Conservation (phyloP, 164 flowering plant species). For the Buxus sempervirens region DNA sequence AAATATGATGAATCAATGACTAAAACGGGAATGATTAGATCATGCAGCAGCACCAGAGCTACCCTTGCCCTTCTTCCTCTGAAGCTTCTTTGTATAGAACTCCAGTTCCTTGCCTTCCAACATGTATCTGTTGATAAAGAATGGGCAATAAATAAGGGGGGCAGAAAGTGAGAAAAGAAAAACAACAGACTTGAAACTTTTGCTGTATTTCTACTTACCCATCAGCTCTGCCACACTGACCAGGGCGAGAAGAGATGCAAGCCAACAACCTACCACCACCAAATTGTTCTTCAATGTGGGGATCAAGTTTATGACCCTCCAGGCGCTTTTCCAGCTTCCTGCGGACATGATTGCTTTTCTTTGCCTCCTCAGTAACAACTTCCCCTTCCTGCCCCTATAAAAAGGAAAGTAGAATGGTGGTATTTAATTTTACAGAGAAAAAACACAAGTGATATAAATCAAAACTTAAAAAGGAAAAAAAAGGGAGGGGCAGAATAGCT, state of each 20-base stretch:
- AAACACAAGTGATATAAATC: background rate
- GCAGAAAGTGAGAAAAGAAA: background rate
- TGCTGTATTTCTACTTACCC: conserved; percentile 12
- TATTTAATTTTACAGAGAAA: background rate
- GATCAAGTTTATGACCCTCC: conserved; percentile 17
- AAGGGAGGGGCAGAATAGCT: background rate
- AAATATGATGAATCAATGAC: background rate
- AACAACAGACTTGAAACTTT: background rate
- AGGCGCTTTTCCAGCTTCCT: conserved; percentile 18
- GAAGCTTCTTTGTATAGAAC: conserved; percentile 21
- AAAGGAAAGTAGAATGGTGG: background rate
- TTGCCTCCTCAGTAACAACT: conserved; percentile 11
- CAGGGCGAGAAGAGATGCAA: conserved; percentile 20
- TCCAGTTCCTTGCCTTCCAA: conserved; percentile 22
- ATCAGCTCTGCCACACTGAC: conserved; percentile 22
- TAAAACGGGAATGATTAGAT: background rate
- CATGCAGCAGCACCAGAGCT: background rate
- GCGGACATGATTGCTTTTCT: conserved; percentile 19
- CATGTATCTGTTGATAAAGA: conserved; percentile 12
- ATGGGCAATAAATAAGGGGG: background rate
- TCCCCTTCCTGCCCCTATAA: conserved; percentile 14
- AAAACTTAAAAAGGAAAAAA: no score
- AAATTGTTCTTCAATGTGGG: conserved; percentile 19
- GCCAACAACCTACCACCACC: conserved; percentile 19
- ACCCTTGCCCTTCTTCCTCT: conserved; percentile 25